Evolutionary conservation across 139 green algal species (phyloP), one percentile per base, ranked within the genome.

Genomic region (Diplosphaera chodatii): DNA sequence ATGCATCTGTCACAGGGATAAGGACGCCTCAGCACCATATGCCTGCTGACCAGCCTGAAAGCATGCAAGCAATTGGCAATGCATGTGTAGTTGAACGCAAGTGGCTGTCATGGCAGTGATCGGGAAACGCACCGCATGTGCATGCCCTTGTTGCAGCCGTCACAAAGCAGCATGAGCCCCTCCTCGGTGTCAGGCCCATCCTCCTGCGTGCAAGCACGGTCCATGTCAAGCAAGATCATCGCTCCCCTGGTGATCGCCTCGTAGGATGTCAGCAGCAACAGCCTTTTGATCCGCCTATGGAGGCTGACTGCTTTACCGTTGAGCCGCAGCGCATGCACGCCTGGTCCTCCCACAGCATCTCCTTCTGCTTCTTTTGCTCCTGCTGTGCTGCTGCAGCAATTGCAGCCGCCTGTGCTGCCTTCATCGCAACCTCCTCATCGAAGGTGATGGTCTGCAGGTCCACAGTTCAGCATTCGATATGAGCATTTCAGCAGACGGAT

Each of bases 101-200:
- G n/a, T n/a, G n/a, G n/a, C n/a, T n/a, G n/a, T n/a, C n/a, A n/a
- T n/a, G n/a, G n/a, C n/a, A n/a, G 48, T 59, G 18, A 5, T 25
- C 48, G 16, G 48, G 48, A 10, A n/a, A 18, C 25, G 73, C 73
- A 78, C 0, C 1, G 4, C 1, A 48, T 1, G 67, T 78, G 73
- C 30, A 33, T 67, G 56, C 67, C 67, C 55, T 59, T 55, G 56
- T 74, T 68, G 66, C 73, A 78, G 59, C 37, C 40, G 40, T 78
- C 66, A 34, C 73, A 78, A 34, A 78, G 56, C 73, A 74, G 37
- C 66, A 78, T 65, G 13, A 18, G 48, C 48, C 48, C 48, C 37
- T 48, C 37, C 37, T 6, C 8, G 29, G 40, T 74, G 31, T 78
- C 73, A 1, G 62, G 67, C 2, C 74, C 73, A 6, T 73, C 67